These are phyloP conservation scores for Phytophthora pinifolia DNA, from an alignment of 352 stramenopile genomes.

Conservation along the genomic window DNA sequence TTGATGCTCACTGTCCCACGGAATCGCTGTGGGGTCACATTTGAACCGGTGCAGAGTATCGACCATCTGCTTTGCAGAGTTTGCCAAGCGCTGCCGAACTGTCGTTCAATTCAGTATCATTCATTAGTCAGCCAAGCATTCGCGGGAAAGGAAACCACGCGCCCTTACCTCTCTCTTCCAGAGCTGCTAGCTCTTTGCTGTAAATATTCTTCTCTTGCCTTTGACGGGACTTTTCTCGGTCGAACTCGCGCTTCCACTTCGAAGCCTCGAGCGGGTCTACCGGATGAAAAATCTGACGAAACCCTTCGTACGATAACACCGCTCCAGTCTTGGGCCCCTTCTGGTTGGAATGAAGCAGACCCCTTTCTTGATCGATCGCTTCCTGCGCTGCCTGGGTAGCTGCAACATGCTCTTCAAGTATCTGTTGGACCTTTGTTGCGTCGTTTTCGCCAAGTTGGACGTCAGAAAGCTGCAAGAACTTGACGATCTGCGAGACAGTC, in stretches of 20 bases:
- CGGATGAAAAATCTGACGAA: constrained; percentile 67
- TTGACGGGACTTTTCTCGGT: constrained; percentile 54
- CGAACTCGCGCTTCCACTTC: constrained; percentile 70
- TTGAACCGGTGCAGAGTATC: constrained; percentile 60
- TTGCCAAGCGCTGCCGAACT: constrained; percentile 72
- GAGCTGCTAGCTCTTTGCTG: constrained; percentile 49
- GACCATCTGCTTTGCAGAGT: constrained; percentile 74
- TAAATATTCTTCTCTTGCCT: constrained; percentile 76
- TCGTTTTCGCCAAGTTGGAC: constrained; percentile 60
- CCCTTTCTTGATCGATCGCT: constrained; percentile 1
- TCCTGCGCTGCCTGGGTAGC: constrained; percentile 16
- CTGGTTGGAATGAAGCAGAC: constrained; percentile 6
- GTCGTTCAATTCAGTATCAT: neutral
- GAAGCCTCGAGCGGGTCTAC: constrained; percentile 44
- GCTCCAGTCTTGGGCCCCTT: constrained; percentile 15
- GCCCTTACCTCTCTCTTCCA: constrained; percentile 66
- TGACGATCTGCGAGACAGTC: constrained; percentile 61
- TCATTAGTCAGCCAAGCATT: neutral
- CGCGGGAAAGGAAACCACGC: neutral
- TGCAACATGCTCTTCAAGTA: constrained; percentile 54
- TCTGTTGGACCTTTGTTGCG: constrained; percentile 53
- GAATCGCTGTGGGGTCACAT: constrained; percentile 46
- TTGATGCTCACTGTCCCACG: constrained; percentile 55
- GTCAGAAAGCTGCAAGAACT: constrained; percentile 71
- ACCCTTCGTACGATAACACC: constrained; percentile 61